Evolutionary conservation across 2,329 filamentous ascomycete species (phyloP).

Genomic region (Fusarium veterinarium): DNA sequence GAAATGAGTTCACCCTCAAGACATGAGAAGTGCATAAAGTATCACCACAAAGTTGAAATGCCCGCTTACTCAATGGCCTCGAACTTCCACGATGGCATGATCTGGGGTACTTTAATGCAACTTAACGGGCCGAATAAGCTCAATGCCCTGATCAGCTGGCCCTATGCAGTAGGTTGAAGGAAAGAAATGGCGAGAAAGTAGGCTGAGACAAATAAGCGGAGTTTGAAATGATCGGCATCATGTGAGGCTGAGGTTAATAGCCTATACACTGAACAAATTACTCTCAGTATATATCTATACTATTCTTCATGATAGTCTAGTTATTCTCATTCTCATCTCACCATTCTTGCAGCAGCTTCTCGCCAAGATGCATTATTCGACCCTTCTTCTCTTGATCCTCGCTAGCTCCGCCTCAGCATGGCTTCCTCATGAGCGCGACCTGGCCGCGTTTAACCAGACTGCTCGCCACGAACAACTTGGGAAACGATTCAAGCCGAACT

Average conservation of each 20-base stretch:
- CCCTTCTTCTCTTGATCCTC: not conserved
- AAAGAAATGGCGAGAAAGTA: not conserved
- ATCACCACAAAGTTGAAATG: not conserved
- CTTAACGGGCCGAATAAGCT: not conserved
- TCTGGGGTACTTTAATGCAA: not conserved
- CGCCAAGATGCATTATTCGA: not conserved
- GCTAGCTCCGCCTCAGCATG: conserved; percentile 16
- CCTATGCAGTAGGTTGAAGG: too few relatives aligned
- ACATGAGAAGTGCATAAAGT: not conserved
- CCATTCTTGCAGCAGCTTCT: rapidly evolving
- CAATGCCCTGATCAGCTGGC: not conserved
- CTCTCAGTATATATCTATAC: not conserved
- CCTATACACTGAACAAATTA: not conserved
- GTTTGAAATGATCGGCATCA: not conserved
- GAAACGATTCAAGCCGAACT: conserved; percentile 23
- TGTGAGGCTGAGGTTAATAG: not conserved
- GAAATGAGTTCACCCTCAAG: not conserved
- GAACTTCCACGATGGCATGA: not conserved
- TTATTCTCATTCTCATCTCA: rapidly evolving
- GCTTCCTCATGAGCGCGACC: conserved; percentile 26
- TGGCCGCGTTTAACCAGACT: conserved; percentile 33
- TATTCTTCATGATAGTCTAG: not conserved
- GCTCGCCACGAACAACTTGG: conserved; percentile 30
- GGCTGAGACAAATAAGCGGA: not conserved
- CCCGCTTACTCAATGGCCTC: not conserved